Conservation (phyloP, 2,329 filamentous ascomycete genomes). For the Penicillium sp. region DNA sequence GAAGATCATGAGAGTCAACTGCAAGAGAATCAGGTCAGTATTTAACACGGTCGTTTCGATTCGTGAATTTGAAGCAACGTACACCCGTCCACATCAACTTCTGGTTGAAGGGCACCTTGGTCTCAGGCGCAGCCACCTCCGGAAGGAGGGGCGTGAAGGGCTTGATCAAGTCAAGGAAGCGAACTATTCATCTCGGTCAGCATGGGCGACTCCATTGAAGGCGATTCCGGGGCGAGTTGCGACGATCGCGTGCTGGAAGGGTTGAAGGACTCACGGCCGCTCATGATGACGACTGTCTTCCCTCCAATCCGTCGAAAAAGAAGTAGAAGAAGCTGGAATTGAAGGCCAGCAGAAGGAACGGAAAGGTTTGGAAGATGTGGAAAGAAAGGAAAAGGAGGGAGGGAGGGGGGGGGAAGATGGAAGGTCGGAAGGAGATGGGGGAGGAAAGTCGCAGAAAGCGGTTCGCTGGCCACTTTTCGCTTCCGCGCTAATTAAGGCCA, state of each 20-base stretch:
- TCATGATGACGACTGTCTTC: slow-evolving; percentile 58
- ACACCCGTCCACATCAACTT: slow-evolving; percentile 91
- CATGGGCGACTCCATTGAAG: slow-evolving; percentile 32
- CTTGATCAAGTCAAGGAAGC: slow-evolving; percentile 99
- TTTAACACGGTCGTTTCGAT: slow-evolving; percentile 7
- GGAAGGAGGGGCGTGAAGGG: slow-evolving; percentile 99
- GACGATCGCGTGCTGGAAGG: slow-evolving; percentile 35
- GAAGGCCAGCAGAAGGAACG: slow-evolving; percentile 41
- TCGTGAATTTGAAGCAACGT: slow-evolving; percentile 34
- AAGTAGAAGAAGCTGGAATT: slow-evolving; percentile 37
- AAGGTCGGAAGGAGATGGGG: slow-evolving; percentile 29
- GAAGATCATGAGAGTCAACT: slow-evolving; percentile 94
- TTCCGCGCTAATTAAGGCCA: slow-evolving; percentile 45
- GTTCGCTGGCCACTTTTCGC: slow-evolving; percentile 44
- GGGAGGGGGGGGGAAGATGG: slow-evolving; percentile 23
- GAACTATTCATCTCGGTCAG: slow-evolving; percentile 64
- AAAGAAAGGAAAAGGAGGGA: slow-evolving; percentile 30
- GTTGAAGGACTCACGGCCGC: slow-evolving; percentile 57
- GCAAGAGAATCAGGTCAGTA: slow-evolving; percentile 24
- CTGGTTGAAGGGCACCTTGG: slow-evolving; percentile 98
- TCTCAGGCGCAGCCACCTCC: slow-evolving; percentile 98
- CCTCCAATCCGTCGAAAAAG: slow-evolving; percentile 35
- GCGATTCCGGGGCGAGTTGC: slow-evolving; percentile 17
- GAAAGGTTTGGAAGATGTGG: slow-evolving; percentile 27
- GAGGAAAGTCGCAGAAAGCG: slow-evolving; percentile 32